Percentiles rank a stretch among this genome's conserved stretches.
phyloP scores from a whole-genome alignment of 768 basidiomycete genomes.

The Amanita pallidorosea region DNA sequence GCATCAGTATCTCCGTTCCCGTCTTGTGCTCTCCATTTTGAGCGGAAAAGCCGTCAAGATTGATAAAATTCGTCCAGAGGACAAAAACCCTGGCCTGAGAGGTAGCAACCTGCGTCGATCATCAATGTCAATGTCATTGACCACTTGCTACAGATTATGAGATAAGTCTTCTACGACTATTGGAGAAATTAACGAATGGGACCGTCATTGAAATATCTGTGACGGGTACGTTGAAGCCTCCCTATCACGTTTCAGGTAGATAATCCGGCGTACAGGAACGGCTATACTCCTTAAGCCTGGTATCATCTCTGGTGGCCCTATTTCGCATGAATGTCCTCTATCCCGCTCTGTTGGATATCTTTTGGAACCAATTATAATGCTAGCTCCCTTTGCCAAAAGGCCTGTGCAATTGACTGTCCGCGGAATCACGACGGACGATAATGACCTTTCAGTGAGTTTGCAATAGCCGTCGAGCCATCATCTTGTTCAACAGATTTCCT shows the following conservation, averaged over 20 bases:
- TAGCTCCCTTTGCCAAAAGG: slow-evolving; percentile 90
- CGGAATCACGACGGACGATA: slow-evolving; percentile 88
- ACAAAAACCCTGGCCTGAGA: slow-evolving; percentile 92
- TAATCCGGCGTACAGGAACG: slow-evolving; percentile 49
- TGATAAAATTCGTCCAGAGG: slow-evolving; percentile 80
- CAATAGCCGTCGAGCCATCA: neutral
- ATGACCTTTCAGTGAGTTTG: slow-evolving; percentile 71
- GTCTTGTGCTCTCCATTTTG: slow-evolving; percentile 81
- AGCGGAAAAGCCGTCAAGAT: slow-evolving; percentile 80
- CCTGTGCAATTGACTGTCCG: slow-evolving; percentile 70
- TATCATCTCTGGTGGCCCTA: slow-evolving; percentile 70
- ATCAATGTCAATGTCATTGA: neutral
- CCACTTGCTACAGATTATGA: slow-evolving; percentile 61
- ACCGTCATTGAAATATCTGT: slow-evolving; percentile 92
- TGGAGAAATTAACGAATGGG: slow-evolving; percentile 92
- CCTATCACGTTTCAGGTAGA: neutral
- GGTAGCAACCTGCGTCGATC: slow-evolving; percentile 31
- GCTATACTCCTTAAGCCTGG: slow-evolving; percentile 89
- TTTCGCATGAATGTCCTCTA: slow-evolving; percentile 81
- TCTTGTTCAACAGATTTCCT: neutral
- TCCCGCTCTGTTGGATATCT: slow-evolving; percentile 92
- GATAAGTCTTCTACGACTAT: slow-evolving; percentile 74
- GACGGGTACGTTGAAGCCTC: slow-evolving; percentile 51
- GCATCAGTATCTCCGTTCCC: slow-evolving; percentile 73
- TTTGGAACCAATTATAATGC: slow-evolving; percentile 79